A percentile compares a stretch with the other conserved stretches of the same genome.
phyloP scores from a whole-genome alignment of 139 green algal species.

The Spirogloea muscicola region DNA sequence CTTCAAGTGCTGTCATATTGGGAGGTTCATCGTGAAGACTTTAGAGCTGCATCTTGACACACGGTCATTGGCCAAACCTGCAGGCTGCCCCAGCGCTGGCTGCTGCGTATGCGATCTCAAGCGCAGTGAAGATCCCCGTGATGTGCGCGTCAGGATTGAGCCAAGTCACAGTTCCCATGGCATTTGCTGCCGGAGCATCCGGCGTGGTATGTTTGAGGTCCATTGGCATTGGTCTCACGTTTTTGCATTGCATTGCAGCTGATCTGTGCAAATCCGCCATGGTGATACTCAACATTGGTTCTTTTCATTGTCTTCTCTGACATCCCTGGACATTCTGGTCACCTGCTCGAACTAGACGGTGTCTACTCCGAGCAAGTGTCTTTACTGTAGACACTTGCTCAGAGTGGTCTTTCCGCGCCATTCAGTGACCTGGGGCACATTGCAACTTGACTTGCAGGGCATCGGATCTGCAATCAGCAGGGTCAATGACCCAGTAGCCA shows the following conservation, averaged over 20 bases:
- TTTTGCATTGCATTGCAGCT: not conserved
- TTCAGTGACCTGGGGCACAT: not conserved
- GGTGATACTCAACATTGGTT: not conserved
- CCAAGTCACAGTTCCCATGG: conserved; percentile 40
- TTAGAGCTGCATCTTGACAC: not conserved
- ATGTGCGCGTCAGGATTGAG: conserved; percentile 49
- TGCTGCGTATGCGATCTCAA: conserved; percentile 33
- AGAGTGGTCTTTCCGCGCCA: not conserved
- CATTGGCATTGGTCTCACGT: not conserved
- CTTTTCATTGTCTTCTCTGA: not conserved
- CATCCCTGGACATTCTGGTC: not conserved
- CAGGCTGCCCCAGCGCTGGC: conserved; percentile 38
- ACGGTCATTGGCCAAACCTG: not conserved
- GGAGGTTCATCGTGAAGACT: no score
- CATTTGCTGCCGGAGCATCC: conserved; percentile 34
- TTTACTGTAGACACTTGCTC: not conserved
- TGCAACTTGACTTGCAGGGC: conserved; percentile 12
- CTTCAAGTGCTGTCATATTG: no score
- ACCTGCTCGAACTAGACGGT: not conserved
- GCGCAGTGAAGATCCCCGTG: conserved; percentile 38
- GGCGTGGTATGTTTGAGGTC: conserved; percentile 31
- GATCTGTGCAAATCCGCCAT: not conserved
- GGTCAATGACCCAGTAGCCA: conserved; percentile 44
- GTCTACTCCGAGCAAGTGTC: not conserved
- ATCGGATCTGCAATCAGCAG: conserved; percentile 50